phyloP scores from a whole-genome alignment of 345 rosid species.

The Brassica cretica region DNA sequence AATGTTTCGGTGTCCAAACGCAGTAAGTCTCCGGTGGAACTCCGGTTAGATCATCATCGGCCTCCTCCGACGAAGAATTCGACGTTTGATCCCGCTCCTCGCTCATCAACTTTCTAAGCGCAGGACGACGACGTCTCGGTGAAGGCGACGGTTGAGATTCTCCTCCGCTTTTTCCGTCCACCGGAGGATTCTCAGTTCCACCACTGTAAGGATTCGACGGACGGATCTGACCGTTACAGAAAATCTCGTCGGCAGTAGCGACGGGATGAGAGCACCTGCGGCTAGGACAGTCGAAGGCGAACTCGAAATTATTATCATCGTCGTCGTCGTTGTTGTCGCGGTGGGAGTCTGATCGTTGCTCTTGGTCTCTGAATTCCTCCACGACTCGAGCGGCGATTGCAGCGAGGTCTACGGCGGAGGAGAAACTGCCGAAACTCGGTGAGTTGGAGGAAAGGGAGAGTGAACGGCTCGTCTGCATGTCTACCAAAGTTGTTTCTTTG shows the following conservation, averaged over 20 bases:
- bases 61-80: conserved; percentile 47
- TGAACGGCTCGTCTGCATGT: conserved; percentile 49
- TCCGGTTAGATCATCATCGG: conserved; percentile 57
- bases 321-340: conserved; percentile 12
- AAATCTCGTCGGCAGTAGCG: conserved; percentile 63
- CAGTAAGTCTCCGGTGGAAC: conserved; percentile 60
- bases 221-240: conserved; percentile 61
- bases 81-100: conserved; percentile 50
- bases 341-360: conserved; percentile 15
- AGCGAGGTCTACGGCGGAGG: conserved; percentile 47
- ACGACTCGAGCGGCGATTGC: conserved; percentile 54
- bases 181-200: conserved; percentile 11
- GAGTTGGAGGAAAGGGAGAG: conserved; percentile 48
- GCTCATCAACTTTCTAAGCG: conserved; percentile 54
- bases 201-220: conserved; percentile 51
- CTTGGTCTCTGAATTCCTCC: conserved; percentile 43
- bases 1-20: conserved; percentile 62
- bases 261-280: conserved; percentile 38
- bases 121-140: conserved; percentile 42
- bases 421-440: conserved; percentile 43
- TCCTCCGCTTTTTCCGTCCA: conserved; percentile 33
- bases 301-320: conserved; percentile 44
- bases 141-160: conserved; percentile 20
- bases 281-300: conserved; percentile 47
- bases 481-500: neutral